These are phyloP conservation scores for Celoporthe dispersa DNA, from an alignment of 2,329 filamentous ascomycete genomes.

Conservation along the genomic window DNA sequence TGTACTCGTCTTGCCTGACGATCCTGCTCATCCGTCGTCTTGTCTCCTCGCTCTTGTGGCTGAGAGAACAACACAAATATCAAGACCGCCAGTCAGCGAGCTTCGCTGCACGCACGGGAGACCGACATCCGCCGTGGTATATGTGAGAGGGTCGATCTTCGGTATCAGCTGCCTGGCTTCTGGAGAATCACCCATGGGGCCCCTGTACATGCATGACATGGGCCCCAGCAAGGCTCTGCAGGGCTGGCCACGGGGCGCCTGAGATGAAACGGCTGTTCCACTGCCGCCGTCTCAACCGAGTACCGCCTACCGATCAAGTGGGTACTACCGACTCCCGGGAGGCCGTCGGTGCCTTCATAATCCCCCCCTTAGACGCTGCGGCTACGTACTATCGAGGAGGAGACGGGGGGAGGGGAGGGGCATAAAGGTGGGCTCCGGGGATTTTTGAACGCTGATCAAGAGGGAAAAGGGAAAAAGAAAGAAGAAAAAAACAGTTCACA, in stretches of 20 bases:
- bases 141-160: constrained; percentile 16
- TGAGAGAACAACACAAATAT: background rate
- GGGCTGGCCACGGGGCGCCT: constrained; percentile 1
- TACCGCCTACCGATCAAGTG: constrained; percentile 24
- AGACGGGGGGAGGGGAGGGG: too few relatives aligned
- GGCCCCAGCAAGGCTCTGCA: background rate
- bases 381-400: background rate
- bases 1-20: background rate
- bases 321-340: constrained; percentile 25
- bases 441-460: background rate
- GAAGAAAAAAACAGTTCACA: background rate
- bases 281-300: constrained; percentile 22
- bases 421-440: background rate
- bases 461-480: background rate
- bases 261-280: constrained; percentile 25
- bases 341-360: constrained; percentile 6
- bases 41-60: background rate
- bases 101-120: background rate
- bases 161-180: background rate
- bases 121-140: constrained; percentile 7
- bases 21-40: background rate
- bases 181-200: too few relatives aligned
- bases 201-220: background rate
- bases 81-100: background rate
- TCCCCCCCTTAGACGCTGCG: background rate